These are phyloP conservation scores for Epichloe bromicola DNA, from an alignment of 2,329 filamentous ascomycete species.

Conservation along the genomic window DNA sequence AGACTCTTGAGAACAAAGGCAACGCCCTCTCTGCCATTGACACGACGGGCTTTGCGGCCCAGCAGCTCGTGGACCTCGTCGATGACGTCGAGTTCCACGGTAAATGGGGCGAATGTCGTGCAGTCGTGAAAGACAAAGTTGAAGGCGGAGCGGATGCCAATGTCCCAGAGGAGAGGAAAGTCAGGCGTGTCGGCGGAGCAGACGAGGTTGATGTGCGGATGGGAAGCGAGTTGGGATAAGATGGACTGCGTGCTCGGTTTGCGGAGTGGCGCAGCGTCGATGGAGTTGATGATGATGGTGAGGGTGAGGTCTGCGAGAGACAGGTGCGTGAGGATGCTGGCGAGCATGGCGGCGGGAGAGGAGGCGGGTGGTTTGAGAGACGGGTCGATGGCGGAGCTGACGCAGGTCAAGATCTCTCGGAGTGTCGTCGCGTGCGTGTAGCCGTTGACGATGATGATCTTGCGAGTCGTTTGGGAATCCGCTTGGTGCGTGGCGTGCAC, in stretches of 20 bases:
- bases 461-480: constrained; percentile 23
- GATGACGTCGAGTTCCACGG: constrained; percentile 65
- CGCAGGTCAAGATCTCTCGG: constrained; percentile 55
- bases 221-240: constrained; percentile 63
- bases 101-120: constrained; percentile 72
- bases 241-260: constrained; percentile 55
- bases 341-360: constrained; percentile 56
- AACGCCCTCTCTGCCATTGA: constrained; percentile 84
- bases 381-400: constrained; percentile 50
- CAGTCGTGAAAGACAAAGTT: constrained; percentile 88
- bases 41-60: constrained; percentile 63
- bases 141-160: constrained; percentile 66
- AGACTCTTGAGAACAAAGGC: constrained; percentile 81
- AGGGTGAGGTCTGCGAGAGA: constrained; percentile 31
- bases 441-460: constrained; percentile 76
- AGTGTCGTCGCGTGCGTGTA: constrained; percentile 56
- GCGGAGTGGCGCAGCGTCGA: constrained; percentile 69
- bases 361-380: constrained; percentile 39
- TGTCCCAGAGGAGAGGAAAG: constrained; percentile 82
- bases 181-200: constrained; percentile 80
- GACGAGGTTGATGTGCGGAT: constrained; percentile 58
- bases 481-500: constrained; percentile 28
- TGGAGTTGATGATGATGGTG: constrained; percentile 69
- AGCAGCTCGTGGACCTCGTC: constrained; percentile 83
- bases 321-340: constrained; percentile 51